Evolutionary conservation across 768 basidiomycete genomes (phyloP), one percentile per base, ranked within the genome.

Genomic region (Suillus lakei): DNA sequence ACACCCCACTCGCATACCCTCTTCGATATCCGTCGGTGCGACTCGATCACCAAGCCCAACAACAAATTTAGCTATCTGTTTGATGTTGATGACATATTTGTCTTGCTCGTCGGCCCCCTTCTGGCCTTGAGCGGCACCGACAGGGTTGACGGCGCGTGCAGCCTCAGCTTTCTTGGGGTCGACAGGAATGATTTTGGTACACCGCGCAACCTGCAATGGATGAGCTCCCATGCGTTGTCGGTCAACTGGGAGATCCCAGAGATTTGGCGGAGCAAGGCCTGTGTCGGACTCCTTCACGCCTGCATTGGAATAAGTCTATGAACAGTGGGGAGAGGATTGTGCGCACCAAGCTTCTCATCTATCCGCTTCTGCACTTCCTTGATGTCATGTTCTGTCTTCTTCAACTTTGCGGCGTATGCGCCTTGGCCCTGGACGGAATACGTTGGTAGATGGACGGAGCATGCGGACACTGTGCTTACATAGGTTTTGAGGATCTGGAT

Each of bases 1-100:
- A 74, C 74, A 98, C 97, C 97, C 98, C 46, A 99, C 98, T 62
- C 98, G 91, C 98, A 99, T 99, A n/a, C 98, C 98, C 82, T 99
- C 98, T 77, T 99, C 98, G 61, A 99, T 96, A 81, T 99, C 98
- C 3, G 97, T 98, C 13, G 96, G 93, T 28, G 98, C 94, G 2
- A 99, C 96, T 48, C 95, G 91, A 70, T 99, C 98, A 23, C 96
- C 96, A 5, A 99, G 81, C 23, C 96, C 98, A 50, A 99, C 98
- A 12, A 99, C 98, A 75, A 98, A 99, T 80, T 99, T 99, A 10
- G 98, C 98, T 74, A 99, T 98, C 81, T 99, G 98, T 78, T 98
- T 98, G 79, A 99, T 96, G 76, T 97, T 98, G 79, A 99, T 99
- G 72, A 99, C 95, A 79, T 99, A 99, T 80, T 98, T 96, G 81